Evolutionary conservation across 306 rosid genomes (phyloP).

Genomic region (Pyrus betulifolia): DNA sequence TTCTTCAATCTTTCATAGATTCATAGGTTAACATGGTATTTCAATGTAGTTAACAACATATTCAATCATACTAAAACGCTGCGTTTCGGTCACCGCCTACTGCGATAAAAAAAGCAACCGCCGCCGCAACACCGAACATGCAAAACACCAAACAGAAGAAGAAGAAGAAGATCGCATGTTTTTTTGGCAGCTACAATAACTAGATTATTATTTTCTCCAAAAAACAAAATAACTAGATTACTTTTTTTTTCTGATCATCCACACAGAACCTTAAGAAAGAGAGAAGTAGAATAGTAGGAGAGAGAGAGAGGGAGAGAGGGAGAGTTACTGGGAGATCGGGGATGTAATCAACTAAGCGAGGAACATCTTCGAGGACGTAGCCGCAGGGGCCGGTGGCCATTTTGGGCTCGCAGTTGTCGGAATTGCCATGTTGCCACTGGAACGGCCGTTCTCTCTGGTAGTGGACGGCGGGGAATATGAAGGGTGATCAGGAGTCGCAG

Average conservation of each 20-base stretch:
- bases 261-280: too few species aligned
- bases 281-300: not conserved
- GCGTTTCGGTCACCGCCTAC: not conserved
- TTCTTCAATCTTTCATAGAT: too few species aligned
- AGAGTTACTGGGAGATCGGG: slow-evolving; percentile 31
- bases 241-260: not conserved
- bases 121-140: not conserved
- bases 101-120: not conserved
- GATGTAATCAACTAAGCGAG: slow-evolving; percentile 49
- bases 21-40: too few species aligned
- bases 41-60: too few species aligned
- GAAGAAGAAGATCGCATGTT: not conserved
- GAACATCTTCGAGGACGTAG: slow-evolving; percentile 60
- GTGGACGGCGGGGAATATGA: not conserved
- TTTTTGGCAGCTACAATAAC: not conserved
- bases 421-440: slow-evolving; percentile 7
- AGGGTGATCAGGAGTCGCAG: slow-evolving; percentile 1
- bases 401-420: slow-evolving; percentile 16
- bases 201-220: not conserved
- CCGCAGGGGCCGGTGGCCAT: slow-evolving; percentile 37
- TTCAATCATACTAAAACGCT: not conserved
- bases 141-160: not conserved
- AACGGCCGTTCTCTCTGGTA: not conserved
- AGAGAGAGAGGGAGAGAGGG: not conserved
- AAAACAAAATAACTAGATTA: too few species aligned